Conservation (phyloP, 768 basidiomycete genomes). For the Hydnomerulius pinastri region DNA sequence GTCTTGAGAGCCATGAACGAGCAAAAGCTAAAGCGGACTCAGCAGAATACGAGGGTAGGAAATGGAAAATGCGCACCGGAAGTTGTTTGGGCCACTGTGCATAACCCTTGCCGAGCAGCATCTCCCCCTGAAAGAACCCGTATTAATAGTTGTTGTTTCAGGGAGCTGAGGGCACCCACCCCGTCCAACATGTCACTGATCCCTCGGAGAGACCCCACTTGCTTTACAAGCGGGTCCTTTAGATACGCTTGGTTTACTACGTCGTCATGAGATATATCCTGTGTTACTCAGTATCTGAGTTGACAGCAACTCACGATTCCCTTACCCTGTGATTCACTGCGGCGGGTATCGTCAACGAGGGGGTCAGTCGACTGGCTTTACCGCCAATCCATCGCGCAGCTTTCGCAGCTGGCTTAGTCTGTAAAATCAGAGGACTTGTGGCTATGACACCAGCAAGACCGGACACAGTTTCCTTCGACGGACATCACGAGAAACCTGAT, state of each 20-base stretch:
- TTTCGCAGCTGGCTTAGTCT: constrained; percentile 60
- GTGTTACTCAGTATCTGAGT: constrained; percentile 2
- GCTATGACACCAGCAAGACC: constrained; percentile 65
- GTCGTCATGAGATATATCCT: constrained; percentile 64
- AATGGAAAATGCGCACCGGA: constrained; percentile 47
- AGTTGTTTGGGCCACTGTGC: constrained; percentile 65
- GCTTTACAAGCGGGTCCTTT: constrained; percentile 60
- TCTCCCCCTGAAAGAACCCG: constrained; percentile 54
- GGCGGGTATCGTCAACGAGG: constrained; percentile 56
- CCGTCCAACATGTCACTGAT: constrained; percentile 62
- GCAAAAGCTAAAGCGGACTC: constrained; percentile 45
- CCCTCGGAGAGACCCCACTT: constrained; percentile 57
- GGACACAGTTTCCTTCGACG: constrained; percentile 37
- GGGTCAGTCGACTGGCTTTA: constrained; percentile 47
- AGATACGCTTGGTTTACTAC: constrained; percentile 51
- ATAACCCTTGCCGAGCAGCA: constrained; percentile 46
- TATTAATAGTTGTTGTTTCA: too few species aligned
- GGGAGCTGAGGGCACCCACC: constrained; percentile 41
- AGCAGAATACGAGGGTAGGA: constrained; percentile 6
- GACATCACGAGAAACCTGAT: too few species aligned
- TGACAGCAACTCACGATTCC: background rate
- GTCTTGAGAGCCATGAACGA: constrained; percentile 67
- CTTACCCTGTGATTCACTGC: constrained; percentile 51
- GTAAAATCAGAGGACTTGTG: constrained; percentile 65
- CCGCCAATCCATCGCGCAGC: constrained; percentile 54